Evolutionary conservation across 352 stramenopile genomes (phyloP).

Genomic region (Phytopythium sindhum): DNA sequence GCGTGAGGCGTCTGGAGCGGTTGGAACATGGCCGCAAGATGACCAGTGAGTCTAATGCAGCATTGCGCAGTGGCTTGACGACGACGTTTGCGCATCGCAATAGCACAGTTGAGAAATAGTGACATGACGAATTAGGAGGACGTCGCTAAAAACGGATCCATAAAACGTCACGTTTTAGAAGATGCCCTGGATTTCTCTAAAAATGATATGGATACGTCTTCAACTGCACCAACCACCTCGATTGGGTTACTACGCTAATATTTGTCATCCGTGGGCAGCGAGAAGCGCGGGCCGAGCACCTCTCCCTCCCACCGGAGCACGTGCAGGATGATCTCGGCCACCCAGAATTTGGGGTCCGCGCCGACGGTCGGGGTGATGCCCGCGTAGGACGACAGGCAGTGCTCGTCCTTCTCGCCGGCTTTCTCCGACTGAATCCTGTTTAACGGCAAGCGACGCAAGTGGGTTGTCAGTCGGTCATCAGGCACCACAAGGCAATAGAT

Average conservation of each 20-base stretch:
- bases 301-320: conserved; percentile 3
- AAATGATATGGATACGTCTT: background rate
- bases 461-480: background rate
- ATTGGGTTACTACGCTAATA: background rate
- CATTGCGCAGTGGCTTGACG: background rate
- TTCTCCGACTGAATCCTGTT: conserved; percentile 5
- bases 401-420: background rate
- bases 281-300: conserved; percentile 3
- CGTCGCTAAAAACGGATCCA: too few species aligned
- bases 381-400: background rate
- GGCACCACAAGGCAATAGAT: background rate
- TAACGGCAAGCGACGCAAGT: background rate
- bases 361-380: conserved; percentile 3
- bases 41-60: background rate
- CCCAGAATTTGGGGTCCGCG: conserved; percentile 3
- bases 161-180: too few species aligned
- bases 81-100: background rate
- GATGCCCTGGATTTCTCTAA: background rate
- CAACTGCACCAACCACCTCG: too few species aligned
- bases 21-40: background rate
- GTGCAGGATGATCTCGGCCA: conserved; percentile 3
- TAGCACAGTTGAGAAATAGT: background rate
- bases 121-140: background rate
- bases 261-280: background rate
- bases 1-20: background rate